Conservation (phyloP, 768 basidiomycete genomes). For the Pulveroboletus ravenelii region DNA sequence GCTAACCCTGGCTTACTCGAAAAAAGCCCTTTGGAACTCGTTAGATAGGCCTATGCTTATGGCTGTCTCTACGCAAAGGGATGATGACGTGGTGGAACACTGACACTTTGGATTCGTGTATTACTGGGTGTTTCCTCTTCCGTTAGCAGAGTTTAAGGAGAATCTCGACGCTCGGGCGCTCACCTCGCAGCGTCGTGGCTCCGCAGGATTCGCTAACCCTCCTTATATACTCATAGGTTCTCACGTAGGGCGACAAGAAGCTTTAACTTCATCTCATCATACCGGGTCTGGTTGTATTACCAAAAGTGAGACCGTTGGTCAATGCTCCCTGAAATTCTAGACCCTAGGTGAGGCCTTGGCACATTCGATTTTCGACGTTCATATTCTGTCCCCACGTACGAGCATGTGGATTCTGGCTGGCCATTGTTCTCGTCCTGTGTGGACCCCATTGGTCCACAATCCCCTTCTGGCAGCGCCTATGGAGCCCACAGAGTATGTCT, state of each 20-base stretch:
- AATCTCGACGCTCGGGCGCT: neutral
- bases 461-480: neutral
- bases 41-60: neutral
- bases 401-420: neutral
- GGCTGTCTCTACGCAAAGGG: no score
- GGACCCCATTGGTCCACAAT: conserved; percentile 4
- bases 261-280: neutral
- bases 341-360: neutral
- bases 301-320: neutral
- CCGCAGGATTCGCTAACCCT: neutral
- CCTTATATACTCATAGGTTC: neutral
- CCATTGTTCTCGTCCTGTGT: conserved; percentile 1
- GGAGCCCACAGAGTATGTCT: neutral
- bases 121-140: no score
- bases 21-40: neutral
- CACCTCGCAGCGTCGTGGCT: neutral
- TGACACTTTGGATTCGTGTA: no score
- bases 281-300: neutral
- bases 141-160: no score
- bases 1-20: neutral
- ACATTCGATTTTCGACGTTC: neutral
- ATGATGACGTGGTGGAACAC: neutral
- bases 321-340: neutral
- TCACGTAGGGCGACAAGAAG: neutral
- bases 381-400: neutral